phyloP scores from a whole-genome alignment of 139 green algal genomes.

The Yamagishiella unicocca region DNA sequence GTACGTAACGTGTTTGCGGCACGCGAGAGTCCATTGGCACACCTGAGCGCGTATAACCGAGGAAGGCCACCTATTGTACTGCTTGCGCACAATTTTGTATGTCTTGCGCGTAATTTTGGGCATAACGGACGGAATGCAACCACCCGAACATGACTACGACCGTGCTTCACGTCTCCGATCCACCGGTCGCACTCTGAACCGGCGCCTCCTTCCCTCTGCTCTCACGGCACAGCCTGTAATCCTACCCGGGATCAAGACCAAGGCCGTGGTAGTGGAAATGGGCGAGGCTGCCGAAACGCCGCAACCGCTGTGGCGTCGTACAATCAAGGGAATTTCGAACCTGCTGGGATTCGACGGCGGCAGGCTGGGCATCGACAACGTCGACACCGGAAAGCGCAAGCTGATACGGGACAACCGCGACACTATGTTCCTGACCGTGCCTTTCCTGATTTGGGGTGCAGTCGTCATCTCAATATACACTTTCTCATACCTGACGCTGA shows the following conservation, averaged over 20 bases:
- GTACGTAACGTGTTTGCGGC: no score
- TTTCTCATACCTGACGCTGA: slow-evolving; percentile 48
- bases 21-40: no score
- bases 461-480: slow-evolving; percentile 57
- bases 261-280: slow-evolving; percentile 45
- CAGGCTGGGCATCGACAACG: neutral
- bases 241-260: slow-evolving; percentile 41
- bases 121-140: no score
- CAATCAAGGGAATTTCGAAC: neutral
- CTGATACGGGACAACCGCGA: slow-evolving; percentile 49
- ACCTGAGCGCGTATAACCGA: no score
- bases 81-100: no score
- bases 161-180: no score
- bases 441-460: slow-evolving; percentile 52
- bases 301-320: slow-evolving; percentile 42
- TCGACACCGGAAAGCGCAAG: slow-evolving; percentile 53
- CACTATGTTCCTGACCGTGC: slow-evolving; percentile 41
- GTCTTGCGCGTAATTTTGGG: no score
- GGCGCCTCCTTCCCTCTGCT: neutral
- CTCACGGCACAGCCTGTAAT: slow-evolving; percentile 21
- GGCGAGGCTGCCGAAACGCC: slow-evolving; percentile 2
- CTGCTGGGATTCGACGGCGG: neutral
- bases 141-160: no score
- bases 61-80: no score
- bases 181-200: no score